These are phyloP conservation scores for Abrus pulchellus DNA, from an alignment of 306 rosid genomes.

Conservation along the genomic window DNA sequence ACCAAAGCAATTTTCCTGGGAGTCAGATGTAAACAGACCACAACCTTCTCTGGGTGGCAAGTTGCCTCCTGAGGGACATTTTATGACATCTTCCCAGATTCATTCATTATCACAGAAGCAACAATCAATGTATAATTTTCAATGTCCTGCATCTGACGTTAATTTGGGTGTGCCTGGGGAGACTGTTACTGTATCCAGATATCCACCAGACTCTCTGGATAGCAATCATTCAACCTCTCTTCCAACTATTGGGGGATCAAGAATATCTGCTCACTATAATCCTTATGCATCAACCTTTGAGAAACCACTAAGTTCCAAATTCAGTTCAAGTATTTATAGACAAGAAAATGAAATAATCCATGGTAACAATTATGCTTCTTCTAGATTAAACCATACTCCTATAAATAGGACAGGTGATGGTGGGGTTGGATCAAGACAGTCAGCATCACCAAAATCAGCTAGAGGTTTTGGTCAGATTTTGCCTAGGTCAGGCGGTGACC, in stretches of 20 bases:
- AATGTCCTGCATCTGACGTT: conserved; percentile 61
- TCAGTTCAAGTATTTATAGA: conserved; percentile 62
- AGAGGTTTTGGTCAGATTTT: conserved; percentile 62
- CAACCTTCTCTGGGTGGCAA: conserved; percentile 56
- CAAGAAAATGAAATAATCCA: conserved; percentile 61
- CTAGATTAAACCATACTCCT: conserved; percentile 52
- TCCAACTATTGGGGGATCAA: conserved; percentile 69
- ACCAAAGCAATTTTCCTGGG: conserved; percentile 61
- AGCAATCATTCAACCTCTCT: conserved; percentile 56
- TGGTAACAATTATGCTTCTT: conserved; percentile 56
- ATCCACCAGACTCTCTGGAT: conserved; percentile 62
- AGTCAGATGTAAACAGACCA: conserved; percentile 53
- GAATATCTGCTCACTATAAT: conserved; percentile 73
- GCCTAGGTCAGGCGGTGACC: conserved; percentile 67
- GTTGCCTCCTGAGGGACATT: conserved; percentile 62
- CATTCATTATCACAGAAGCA: conserved; percentile 65
- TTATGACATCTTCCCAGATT: conserved; percentile 60
- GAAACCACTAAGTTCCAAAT: conserved; percentile 76
- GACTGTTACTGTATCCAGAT: conserved; percentile 59
- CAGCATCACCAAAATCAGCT: conserved; percentile 66
- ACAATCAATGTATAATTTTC: conserved; percentile 57
- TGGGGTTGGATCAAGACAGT: conserved; percentile 65
- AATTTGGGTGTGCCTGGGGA: conserved; percentile 61
- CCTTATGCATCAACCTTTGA: conserved; percentile 94
- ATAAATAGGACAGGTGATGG: conserved; percentile 60